Base-by-base conservation (phyloP, 164 flowering plant genomes). In the Vitis amurensis region DNA sequence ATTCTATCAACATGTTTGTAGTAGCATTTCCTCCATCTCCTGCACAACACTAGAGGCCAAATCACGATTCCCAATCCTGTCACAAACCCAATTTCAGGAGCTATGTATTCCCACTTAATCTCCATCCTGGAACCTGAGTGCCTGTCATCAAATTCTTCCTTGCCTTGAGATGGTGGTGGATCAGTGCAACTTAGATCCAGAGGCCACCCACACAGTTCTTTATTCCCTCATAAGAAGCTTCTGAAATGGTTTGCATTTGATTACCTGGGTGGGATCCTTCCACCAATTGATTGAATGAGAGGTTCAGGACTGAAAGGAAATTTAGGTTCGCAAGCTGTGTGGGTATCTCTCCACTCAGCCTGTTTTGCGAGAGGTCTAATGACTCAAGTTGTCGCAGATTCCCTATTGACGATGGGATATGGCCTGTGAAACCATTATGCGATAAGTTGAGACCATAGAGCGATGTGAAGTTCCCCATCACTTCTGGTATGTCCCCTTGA, bases 361-460 rank as follows among this genome's bases (percentile, higher is more conserved):
- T 17, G 17, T 17, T 17, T 17, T 17, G 17, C 47, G 17, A 55
- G 76, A 73, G 59, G 62, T 71, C 17, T 17, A 17, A 17, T 17
- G 17, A 17, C 17, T 17, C 17, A 0, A 73, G 67, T 52, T 55
- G 70, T 11, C 7, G 23, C 71, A 73, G n/a, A 57, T 67, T 73
- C 48, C 67, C 67, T 3, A 73, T 30, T 8, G 71, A 61, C 48
- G 66, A 47, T 15, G 66, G 66, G 11, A 63, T 60, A 2, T n/a
- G 11, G 23, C 63, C 63, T 17, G 30, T 14, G 11, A 60, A 13
- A 9, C 12, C 11, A 23, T 60, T 60, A 29, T 50, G 15, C 15
- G 75, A 72, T 19, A 75, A 55, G 69, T 75, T 75, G 9, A 75
- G 71, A 56, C 61, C 37, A 23, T 15, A 15, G 30, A 75, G 74